These are phyloP conservation scores for Globisporangium canariense DNA, from an alignment of 352 stramenopile genomes.

Conservation along the genomic window DNA sequence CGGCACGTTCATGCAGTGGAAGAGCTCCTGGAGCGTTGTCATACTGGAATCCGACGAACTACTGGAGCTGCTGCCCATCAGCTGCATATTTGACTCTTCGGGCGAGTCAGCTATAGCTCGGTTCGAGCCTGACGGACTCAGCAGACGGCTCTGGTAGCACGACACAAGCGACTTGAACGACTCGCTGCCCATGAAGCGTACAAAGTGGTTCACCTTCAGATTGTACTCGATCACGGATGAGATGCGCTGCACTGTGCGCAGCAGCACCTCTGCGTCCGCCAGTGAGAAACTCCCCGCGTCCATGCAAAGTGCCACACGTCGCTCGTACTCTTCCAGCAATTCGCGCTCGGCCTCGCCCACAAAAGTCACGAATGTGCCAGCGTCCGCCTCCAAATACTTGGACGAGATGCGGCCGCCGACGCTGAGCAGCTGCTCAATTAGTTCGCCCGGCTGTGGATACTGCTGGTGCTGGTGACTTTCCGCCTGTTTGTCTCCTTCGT, in stretches of 20 bases:
- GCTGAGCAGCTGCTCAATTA: conserved; percentile 68
- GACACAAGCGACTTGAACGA: conserved; percentile 77
- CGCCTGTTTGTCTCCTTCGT: conserved; percentile 9
- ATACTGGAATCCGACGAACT: conserved; percentile 73
- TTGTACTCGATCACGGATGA: conserved; percentile 64
- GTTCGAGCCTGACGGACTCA: conserved; percentile 55
- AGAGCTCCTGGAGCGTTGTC: conserved; percentile 83
- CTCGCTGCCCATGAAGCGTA: conserved; percentile 80
- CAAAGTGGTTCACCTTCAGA: conserved; percentile 84
- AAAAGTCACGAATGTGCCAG: conserved; percentile 64
- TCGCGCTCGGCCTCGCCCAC: conserved; percentile 59
- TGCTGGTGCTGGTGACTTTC: conserved; percentile 6
- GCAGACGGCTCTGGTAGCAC: conserved; percentile 69
- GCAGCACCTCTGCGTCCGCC: conserved; percentile 55
- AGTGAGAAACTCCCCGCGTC: conserved; percentile 68
- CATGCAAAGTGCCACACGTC: conserved; percentile 50
- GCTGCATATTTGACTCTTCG: conserved; percentile 17
- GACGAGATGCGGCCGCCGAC: conserved; percentile 49
- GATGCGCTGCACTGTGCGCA: conserved; percentile 53
- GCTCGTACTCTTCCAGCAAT: conserved; percentile 57
- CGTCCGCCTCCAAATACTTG: conserved; percentile 57
- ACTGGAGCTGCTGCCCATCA: conserved; percentile 18
- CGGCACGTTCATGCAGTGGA: conserved; percentile 85
- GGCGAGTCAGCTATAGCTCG: conserved; percentile 14
- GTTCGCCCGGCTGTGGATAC: conserved; percentile 37